These are phyloP conservation scores for Strobilomyces confusus DNA, from an alignment of 768 basidiomycete genomes.

Conservation along the genomic window DNA sequence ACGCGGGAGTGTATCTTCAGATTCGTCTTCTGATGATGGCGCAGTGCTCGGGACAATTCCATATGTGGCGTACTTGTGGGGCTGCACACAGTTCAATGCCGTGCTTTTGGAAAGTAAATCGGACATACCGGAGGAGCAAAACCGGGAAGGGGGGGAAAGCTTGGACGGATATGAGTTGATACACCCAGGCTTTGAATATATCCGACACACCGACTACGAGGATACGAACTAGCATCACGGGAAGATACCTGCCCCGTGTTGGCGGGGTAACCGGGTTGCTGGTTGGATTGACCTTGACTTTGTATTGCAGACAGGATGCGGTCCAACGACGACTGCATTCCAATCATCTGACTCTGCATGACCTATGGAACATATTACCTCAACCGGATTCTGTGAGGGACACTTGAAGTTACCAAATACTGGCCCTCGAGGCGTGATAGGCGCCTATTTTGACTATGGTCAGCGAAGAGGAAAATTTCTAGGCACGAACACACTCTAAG, in stretches of 20 bases:
- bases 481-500: conserved; percentile 57
- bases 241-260: conserved; percentile 16
- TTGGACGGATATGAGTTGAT: conserved; percentile 31
- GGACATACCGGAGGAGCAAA: conserved; percentile 81
- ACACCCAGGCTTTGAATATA: conserved; percentile 19
- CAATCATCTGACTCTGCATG: conserved; percentile 93
- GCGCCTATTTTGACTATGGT: conserved; percentile 46
- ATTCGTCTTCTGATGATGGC: conserved; percentile 87
- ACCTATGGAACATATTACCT: conserved; percentile 42
- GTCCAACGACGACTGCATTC: conserved; percentile 87
- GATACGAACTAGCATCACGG: conserved; percentile 30
- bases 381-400: not conserved
- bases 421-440: conserved; percentile 83
- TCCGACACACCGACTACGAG: conserved; percentile 33
- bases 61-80: conserved; percentile 88
- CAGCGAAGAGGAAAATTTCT: conserved; percentile 10
- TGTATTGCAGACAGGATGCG: conserved; percentile 72
- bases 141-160: conserved; percentile 85
- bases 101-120: conserved; percentile 7
- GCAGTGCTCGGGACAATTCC: conserved; percentile 83
- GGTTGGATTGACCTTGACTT: conserved; percentile 33
- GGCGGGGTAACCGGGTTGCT: conserved; percentile 24
- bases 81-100: conserved; percentile 40
- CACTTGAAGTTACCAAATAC: conserved; percentile 54
- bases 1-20: conserved; percentile 83